Evolutionary conservation across 768 basidiomycete genomes (phyloP).

Genomic region (Suillus ampliporus): DNA sequence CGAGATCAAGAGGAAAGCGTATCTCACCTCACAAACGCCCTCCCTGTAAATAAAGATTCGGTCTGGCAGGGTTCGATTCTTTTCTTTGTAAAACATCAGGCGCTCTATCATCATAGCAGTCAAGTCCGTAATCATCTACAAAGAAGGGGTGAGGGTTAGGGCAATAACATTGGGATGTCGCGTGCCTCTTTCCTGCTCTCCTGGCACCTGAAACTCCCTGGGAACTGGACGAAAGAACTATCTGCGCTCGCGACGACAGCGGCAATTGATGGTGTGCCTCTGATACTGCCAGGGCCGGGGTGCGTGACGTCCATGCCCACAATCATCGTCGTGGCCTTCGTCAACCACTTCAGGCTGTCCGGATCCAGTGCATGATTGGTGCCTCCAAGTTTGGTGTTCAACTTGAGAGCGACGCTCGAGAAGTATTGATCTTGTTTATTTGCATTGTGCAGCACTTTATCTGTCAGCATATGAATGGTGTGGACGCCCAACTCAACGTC

Average conservation of each 20-base stretch:
- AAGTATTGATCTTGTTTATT: slow-evolving; percentile 79
- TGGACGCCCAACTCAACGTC: slow-evolving; percentile 77
- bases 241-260: slow-evolving; percentile 84
- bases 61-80: slow-evolving; percentile 63
- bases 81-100: slow-evolving; percentile 58
- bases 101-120: slow-evolving; percentile 74
- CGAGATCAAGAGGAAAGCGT: not conserved
- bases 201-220: slow-evolving; percentile 75
- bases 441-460: slow-evolving; percentile 59
- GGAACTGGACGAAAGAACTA: slow-evolving; percentile 73
- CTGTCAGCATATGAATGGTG: slow-evolving; percentile 71
- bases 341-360: slow-evolving; percentile 65
- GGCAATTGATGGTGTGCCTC: slow-evolving; percentile 82
- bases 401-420: slow-evolving; percentile 81
- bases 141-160: not conserved
- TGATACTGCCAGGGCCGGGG: slow-evolving; percentile 68
- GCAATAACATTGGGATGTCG: not conserved
- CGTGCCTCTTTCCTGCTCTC: slow-evolving; percentile 38
- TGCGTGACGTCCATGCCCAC: slow-evolving; percentile 89
- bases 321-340: slow-evolving; percentile 73
- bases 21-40: slow-evolving; percentile 77
- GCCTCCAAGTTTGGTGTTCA: slow-evolving; percentile 85
- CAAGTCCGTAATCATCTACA: slow-evolving; percentile 75
- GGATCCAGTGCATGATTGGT: slow-evolving; percentile 77
- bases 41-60: slow-evolving; percentile 79